Evolutionary conservation across 108 stramenopile genomes (phyloP).

Genomic region (Skeletonema marinoi): DNA sequence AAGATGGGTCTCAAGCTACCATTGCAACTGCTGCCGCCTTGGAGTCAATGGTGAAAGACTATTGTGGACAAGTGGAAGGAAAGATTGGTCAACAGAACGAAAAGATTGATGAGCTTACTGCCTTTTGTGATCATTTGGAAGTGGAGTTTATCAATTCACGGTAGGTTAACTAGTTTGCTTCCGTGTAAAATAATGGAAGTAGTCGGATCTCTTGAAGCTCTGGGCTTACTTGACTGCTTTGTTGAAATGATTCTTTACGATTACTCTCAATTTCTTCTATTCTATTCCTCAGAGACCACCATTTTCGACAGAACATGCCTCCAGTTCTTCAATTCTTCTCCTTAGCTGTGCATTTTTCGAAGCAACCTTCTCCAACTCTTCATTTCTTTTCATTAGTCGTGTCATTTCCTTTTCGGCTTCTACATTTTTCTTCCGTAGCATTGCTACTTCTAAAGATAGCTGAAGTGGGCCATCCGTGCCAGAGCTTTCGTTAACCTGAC

Average conservation of each 20-base stretch:
- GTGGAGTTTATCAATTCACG: conserved; percentile 20
- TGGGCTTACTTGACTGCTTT: too few relatives aligned
- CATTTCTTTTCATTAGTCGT: neutral
- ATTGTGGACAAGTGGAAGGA: conserved; percentile 73
- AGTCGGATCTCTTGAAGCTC: too few relatives aligned
- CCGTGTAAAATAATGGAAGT: neutral
- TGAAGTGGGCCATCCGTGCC: neutral
- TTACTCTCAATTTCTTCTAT: too few relatives aligned
- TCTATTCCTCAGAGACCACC: too few relatives aligned
- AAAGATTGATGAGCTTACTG: conserved; percentile 65
- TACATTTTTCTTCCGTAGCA: neutral
- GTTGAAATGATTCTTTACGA: too few relatives aligned
- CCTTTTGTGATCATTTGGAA: conserved; percentile 77
- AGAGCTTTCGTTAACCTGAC: neutral
- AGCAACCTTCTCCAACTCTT: neutral
- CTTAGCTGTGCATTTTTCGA: neutral
- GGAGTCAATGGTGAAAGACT: conserved; percentile 70
- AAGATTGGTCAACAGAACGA: conserved; percentile 60
- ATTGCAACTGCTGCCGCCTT: conserved; percentile 41
- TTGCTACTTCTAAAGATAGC: neutral
- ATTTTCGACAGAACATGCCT: neutral
- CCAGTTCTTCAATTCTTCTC: neutral
- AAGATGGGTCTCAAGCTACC: neutral
- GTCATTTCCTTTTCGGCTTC: neutral
- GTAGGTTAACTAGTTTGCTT: neutral